Evolutionary conservation across 2,329 filamentous ascomycete genomes (phyloP), one percentile per base, ranked within the genome.

Genomic region (Bimuria novae-zelandiae): DNA sequence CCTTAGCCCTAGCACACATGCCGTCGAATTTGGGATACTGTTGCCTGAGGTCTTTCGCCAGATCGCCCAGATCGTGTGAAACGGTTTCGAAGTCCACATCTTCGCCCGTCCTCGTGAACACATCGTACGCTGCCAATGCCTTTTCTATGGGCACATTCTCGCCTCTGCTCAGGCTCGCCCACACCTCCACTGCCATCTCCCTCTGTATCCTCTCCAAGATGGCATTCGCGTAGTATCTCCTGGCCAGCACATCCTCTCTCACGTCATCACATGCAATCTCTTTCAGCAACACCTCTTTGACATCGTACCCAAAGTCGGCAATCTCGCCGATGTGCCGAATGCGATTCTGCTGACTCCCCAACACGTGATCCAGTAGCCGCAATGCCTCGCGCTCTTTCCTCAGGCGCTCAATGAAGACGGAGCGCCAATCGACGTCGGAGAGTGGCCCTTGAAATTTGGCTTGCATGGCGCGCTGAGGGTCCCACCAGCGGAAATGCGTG

Each of bases 181-280:
- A 97, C 68, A 90, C 84, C 36, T 87, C 81, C 50, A 97, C 81
- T 7, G 92, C 93, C 51, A 89, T 83, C 57, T 84, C 84, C 56
- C 93, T 85, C 72, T 97, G 89, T 46, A 97, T 87, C 65, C 87
- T 88, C 61, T 88, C 87, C 39, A 97, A 80, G 2, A 90, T 82
- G 2, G 86, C 84, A 67, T 84, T 86, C 48, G 89, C 87, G 72
- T 90, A 92, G 72, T 90, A 85, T 76, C 87, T 85, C 71, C 90
- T 83, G 12, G 93, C 89, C 64, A 99, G 76, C 48, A 89, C 84
- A 75, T 97, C 91, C 12, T 89, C 83, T 4, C 77, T 79, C 35
- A 83, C 79, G 11, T 88, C 81, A 14, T 81, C 76, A 29, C 82
- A 79, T 10, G 77, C 77, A 55, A 82, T 84, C 68, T 96, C 86